Base-by-base conservation (phyloP, 2,329 filamentous ascomycete genomes). In the Leptographium radiaticola region DNA sequence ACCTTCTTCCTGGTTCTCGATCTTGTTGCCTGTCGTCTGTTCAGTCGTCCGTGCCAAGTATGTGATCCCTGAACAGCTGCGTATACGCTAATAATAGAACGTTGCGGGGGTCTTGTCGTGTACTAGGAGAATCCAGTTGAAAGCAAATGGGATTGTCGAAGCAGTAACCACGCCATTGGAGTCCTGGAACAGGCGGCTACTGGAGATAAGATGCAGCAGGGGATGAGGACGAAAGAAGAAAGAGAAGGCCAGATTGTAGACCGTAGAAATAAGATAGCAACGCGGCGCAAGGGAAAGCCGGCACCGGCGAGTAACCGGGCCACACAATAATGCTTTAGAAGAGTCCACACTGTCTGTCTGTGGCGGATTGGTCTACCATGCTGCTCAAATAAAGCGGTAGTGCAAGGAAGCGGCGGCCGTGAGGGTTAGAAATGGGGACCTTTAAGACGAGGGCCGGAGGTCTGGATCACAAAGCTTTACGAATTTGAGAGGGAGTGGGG, bases 101-200 rank as follows among this genome's bases (percentile, higher is more conserved):
- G 7, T 11, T 25, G 12, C 8, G 20, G 34, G 10, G 5, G 30
- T 20, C 48, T 34, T n/a, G 31, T 52, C 20, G 30, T 47, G 18
- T 54, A 53, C 57, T 40, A 58, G n/a, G 53, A 55, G 20, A 55
- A 45, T 18, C 55, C 57, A 16, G 51, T 53, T 9, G 49, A 43
- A 38, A 53, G 45, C 13, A 52, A 39, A 46, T 33, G 16, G 4
- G 51, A 31, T 40, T 31, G 39, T 40, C 45, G 53, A 49, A 38
- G 20, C 16, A 46, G 40, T 36, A 30, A 8, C 16, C 36, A 47
- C 36, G 55, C 57, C 57, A 58, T 58, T 52, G 44, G 52, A 36
- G 34, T 20, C 11, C 33, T 12, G 25, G 31, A 42, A 13, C 18
- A 30, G 25, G 20, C 25, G 25, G 12, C 30, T 45, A 9, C 30